These are phyloP conservation scores for Wickerhamia fluorescens DNA, from an alignment of 805 yeast genomes.

Conservation along the genomic window DNA sequence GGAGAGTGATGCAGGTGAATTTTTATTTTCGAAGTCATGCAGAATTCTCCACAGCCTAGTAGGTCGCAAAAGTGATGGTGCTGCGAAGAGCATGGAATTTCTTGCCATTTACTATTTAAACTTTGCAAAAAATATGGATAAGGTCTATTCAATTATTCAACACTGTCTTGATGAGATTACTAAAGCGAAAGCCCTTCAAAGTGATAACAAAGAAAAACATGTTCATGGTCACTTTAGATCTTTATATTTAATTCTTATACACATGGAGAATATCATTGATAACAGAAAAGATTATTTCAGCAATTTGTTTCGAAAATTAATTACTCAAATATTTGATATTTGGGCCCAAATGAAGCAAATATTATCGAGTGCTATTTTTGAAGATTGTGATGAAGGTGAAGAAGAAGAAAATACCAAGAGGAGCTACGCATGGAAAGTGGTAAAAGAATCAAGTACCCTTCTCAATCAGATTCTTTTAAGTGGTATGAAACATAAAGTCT, in stretches of 20 bases:
- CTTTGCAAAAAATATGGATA: not conserved
- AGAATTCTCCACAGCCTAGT: constrained; percentile 31
- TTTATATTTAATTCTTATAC: constrained; percentile 36
- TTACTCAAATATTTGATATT: constrained; percentile 13
- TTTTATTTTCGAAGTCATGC: constrained; percentile 1
- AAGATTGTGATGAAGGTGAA: constrained; percentile 32
- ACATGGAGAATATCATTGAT: constrained; percentile 1
- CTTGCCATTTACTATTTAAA: constrained; percentile 19
- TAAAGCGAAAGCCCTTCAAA: not conserved
- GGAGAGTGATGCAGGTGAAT: not conserved
- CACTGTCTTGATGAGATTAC: constrained; percentile 1
- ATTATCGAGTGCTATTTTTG: constrained; percentile 52
- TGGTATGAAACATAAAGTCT: constrained; percentile 3
- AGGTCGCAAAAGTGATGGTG: constrained; percentile 71
- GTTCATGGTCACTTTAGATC: constrained; percentile 73
- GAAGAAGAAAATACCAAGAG: constrained; percentile 34
- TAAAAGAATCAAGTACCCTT: constrained; percentile 65
- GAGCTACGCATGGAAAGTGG: constrained; percentile 68
- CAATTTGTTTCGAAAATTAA: constrained; percentile 10
- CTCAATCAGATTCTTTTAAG: constrained; percentile 38
- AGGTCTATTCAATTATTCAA: not conserved
- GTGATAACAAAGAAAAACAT: not conserved
- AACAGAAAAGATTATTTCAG: not conserved
- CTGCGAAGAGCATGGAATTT: constrained; percentile 59
- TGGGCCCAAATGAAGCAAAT: constrained; percentile 45